Evolutionary conservation across 2,329 filamentous ascomycete genomes (phyloP).

Genomic region (Pseudocercospora fijiensis): DNA sequence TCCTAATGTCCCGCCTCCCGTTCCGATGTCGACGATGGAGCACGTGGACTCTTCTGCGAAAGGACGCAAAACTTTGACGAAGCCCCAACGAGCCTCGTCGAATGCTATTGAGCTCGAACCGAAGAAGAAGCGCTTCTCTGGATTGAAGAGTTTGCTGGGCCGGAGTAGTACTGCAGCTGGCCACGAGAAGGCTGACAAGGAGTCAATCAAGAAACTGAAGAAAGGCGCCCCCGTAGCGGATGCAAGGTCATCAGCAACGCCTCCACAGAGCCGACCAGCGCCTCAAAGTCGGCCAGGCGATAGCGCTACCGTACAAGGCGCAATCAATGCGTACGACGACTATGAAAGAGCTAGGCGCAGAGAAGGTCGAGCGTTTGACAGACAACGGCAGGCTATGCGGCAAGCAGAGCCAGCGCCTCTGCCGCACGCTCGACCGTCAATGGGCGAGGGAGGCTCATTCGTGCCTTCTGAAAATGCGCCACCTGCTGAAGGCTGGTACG

Average conservation of each 20-base stretch:
- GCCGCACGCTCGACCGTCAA: not conserved
- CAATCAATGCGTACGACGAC: slow-evolving; percentile 10
- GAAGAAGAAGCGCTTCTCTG: slow-evolving; percentile 48
- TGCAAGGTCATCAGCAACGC: not conserved
- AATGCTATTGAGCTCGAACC: slow-evolving; percentile 27
- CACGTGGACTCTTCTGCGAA: not conserved
- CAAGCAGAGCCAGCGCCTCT: not conserved
- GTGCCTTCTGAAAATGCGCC: not conserved
- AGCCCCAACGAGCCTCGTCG: slow-evolving; percentile 34
- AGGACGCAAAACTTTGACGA: slow-evolving; percentile 29
- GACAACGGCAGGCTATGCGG: not conserved
- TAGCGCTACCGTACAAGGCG: slow-evolving; percentile 13
- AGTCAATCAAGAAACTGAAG: slow-evolving; percentile 12
- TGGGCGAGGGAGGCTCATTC: not conserved
- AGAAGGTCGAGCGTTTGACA: not conserved
- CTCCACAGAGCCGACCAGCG: slow-evolving; percentile 8
- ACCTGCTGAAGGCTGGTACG: slow-evolving; percentile 2
- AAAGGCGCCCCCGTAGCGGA: slow-evolving; percentile 6
- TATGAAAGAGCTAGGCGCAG: slow-evolving; percentile 7
- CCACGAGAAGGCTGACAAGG: slow-evolving; percentile 23
- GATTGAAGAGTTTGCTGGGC: slow-evolving; percentile 46
- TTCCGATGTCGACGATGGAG: not conserved
- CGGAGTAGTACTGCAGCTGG: slow-evolving; percentile 39
- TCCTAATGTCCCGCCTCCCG: not conserved
- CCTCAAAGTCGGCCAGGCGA: slow-evolving; percentile 5